Evolutionary conservation across 257 asterid genomes (phyloP).

Genomic region (Ilex asprella): DNA sequence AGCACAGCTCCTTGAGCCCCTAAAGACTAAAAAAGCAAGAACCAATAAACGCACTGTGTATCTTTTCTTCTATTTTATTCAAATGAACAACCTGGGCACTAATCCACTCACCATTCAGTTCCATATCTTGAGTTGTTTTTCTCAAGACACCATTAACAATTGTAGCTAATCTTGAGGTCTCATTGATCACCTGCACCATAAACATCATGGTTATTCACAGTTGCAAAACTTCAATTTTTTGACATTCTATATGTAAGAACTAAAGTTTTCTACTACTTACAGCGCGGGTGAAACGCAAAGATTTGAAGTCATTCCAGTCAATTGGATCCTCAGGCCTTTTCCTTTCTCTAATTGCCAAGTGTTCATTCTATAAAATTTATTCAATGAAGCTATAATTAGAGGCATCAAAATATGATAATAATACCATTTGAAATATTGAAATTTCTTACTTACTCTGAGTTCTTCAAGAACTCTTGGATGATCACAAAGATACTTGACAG

Average conservation of each 20-base stretch:
- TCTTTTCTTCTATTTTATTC: too few species aligned
- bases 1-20: neutral
- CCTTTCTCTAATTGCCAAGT: slow-evolving; percentile 67
- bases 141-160: slow-evolving; percentile 50
- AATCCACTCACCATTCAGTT: slow-evolving; percentile 33
- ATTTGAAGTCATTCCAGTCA: slow-evolving; percentile 69
- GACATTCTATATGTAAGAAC: neutral
- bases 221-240: neutral
- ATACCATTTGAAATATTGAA: neutral
- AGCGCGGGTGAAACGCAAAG: slow-evolving; percentile 92
- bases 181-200: slow-evolving; percentile 39
- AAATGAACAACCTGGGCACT: too few species aligned
- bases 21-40: neutral
- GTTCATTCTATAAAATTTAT: slow-evolving; percentile 49
- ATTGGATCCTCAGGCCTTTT: slow-evolving; percentile 77
- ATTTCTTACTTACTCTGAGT: slow-evolving; percentile 39
- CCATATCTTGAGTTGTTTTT: slow-evolving; percentile 43
- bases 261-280: slow-evolving; percentile 27
- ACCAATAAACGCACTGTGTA: neutral
- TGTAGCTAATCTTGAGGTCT: slow-evolving; percentile 43
- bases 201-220: neutral
- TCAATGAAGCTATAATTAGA: neutral
- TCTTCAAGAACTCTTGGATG: slow-evolving; percentile 82
- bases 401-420: neutral
- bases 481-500: slow-evolving; percentile 82